A percentile compares a stretch with the other conserved stretches of the same genome.
phyloP scores from a whole-genome alignment of 768 basidiomycete genomes.

The Mycena venus region DNA sequence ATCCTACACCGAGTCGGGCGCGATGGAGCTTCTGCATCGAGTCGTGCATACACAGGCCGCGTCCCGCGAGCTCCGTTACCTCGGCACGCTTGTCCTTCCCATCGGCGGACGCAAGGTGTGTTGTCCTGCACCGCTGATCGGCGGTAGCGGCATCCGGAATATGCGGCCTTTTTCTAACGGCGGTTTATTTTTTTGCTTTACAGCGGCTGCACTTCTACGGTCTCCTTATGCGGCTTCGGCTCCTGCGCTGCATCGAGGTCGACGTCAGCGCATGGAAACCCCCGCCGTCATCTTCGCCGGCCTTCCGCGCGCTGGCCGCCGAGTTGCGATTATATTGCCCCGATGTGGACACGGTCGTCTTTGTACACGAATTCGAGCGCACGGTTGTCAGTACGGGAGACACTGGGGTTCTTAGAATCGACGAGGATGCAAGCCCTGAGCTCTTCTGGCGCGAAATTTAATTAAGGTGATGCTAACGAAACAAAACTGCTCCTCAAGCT shows the following conservation, averaged over 20 bases:
- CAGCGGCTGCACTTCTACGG: constrained; percentile 77
- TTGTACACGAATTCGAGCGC: constrained; percentile 70
- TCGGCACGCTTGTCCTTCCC: constrained; percentile 76
- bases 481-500: neutral
- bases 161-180: constrained; percentile 10
- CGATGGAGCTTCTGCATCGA: constrained; percentile 63
- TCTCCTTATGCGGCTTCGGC: constrained; percentile 64
- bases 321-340: constrained; percentile 75
- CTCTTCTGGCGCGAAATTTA: constrained; percentile 47
- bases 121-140: neutral
- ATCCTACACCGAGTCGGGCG: constrained; percentile 66
- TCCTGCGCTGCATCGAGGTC: constrained; percentile 69
- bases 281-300: constrained; percentile 62
- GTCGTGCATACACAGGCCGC: constrained; percentile 53
- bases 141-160: neutral
- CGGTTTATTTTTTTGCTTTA: constrained; percentile 2
- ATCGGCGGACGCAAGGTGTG: constrained; percentile 67
- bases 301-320: constrained; percentile 68
- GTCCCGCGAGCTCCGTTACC: constrained; percentile 62
- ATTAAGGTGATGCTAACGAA: neutral
- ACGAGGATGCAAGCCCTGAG: constrained; percentile 41
- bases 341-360: constrained; percentile 64
- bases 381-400: constrained; percentile 55
- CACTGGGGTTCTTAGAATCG: constrained; percentile 42
- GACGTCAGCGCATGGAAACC: constrained; percentile 79